These are phyloP conservation scores for Lachnellula hyalina DNA, from an alignment of 2,329 filamentous ascomycete genomes.

Conservation along the genomic window DNA sequence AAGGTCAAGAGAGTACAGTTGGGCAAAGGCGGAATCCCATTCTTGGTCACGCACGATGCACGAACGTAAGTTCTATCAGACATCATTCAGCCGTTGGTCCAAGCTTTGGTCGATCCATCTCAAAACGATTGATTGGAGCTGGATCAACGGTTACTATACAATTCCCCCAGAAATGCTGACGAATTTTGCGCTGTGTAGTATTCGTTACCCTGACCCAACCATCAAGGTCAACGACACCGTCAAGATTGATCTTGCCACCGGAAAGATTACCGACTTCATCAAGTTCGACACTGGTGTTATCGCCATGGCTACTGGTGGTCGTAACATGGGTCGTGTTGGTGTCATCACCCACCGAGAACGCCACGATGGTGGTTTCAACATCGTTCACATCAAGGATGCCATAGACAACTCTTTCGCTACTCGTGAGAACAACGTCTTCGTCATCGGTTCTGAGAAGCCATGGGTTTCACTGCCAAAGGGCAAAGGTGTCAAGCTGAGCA, in stretches of 20 bases:
- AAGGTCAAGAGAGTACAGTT: conserved; percentile 99
- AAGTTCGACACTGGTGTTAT: conserved; percentile 98
- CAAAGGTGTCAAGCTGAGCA: conserved; percentile 99
- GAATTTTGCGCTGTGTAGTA: conserved; percentile 52
- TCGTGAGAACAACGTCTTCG: conserved; percentile 98
- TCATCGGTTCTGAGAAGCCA: conserved; percentile 97
- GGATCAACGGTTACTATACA: conserved; percentile 33
- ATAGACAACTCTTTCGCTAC: conserved; percentile 99
- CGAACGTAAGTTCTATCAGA: conserved; percentile 98
- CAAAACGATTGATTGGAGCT: conserved; percentile 26
- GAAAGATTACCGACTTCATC: conserved; percentile 98
- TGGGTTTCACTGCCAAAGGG: conserved; percentile 99
- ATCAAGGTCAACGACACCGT: conserved; percentile 99
- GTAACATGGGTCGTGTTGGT: conserved; percentile 99
- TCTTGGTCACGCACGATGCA: conserved; percentile 99
- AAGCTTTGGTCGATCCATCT: conserved; percentile 76
- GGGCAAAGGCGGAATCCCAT: conserved; percentile 99
- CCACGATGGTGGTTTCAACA: conserved; percentile 99
- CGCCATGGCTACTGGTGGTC: conserved; percentile 98
- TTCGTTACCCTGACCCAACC: conserved; percentile 95
- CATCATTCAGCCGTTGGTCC: conserved; percentile 99
- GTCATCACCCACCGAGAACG: conserved; percentile 99
- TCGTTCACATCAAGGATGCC: conserved; percentile 99
- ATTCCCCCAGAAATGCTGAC: conserved; percentile 30
- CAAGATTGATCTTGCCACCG: conserved; percentile 95